phyloP scores from a whole-genome alignment of 176 grass and related monocot species.

The Triticum monococcum region DNA sequence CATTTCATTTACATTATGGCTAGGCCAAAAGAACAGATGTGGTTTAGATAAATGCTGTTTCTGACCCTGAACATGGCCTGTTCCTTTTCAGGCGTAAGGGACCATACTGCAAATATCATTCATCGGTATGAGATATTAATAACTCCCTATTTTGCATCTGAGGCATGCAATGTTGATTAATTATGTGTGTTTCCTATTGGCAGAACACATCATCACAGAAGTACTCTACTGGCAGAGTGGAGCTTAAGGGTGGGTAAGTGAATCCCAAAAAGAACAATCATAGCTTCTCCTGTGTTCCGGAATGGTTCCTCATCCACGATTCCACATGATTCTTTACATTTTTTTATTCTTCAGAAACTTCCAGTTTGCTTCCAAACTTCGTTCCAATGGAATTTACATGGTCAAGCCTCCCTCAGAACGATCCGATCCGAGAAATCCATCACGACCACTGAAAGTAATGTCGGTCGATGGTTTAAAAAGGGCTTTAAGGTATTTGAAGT shows the following conservation, averaged over 20 bases:
- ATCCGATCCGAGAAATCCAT: conserved; percentile 53
- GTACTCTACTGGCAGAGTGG: conserved; percentile 71
- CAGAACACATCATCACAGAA: conserved; percentile 77
- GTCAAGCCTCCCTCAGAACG: conserved; percentile 58
- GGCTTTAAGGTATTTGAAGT: conserved; percentile 72
- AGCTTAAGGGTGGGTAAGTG: conserved; percentile 94
- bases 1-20: neutral
- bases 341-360: conserved; percentile 58
- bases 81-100: conserved; percentile 61
- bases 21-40: neutral
- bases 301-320: neutral
- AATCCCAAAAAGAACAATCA: neutral
- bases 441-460: conserved; percentile 30
- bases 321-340: conserved; percentile 8
- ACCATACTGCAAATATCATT: conserved; percentile 86
- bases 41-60: conserved; percentile 15
- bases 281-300: neutral
- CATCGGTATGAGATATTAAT: conserved; percentile 52
- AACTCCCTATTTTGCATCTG: conserved; percentile 15
- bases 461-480: conserved; percentile 55
- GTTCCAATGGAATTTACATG: conserved; percentile 78
- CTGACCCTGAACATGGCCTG: neutral
- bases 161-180: conserved; percentile 13
- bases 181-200: conserved; percentile 25
- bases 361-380: conserved; percentile 57